Evolutionary conservation across 352 stramenopile species (phyloP).

Genomic region (Globisporangium spinosum): DNA sequence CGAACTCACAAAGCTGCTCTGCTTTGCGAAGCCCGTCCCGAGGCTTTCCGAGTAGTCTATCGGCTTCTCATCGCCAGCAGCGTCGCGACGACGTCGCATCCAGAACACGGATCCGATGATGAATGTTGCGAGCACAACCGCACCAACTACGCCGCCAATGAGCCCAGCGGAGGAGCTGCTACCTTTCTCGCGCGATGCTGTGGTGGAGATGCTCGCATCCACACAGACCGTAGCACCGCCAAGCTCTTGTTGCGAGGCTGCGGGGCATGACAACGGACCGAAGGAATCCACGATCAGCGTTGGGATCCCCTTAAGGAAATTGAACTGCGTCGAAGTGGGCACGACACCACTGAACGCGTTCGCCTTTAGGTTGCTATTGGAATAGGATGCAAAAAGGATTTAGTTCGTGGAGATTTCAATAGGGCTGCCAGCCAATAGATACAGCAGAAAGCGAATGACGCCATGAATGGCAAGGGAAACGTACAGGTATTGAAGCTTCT

Average conservation of each 20-base stretch:
- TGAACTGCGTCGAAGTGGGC: slow-evolving; percentile 6
- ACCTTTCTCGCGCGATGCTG: not conserved
- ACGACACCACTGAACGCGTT: slow-evolving; percentile 14
- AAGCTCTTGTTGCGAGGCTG: slow-evolving; percentile 6
- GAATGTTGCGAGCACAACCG: not conserved
- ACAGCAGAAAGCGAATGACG: not conserved
- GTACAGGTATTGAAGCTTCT: slow-evolving; percentile 17
- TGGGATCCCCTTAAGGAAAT: slow-evolving; percentile 10
- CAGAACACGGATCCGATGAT: slow-evolving; percentile 11
- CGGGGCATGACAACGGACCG: slow-evolving; percentile 1
- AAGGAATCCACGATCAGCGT: slow-evolving; percentile 15
- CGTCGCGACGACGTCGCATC: slow-evolving; percentile 2
- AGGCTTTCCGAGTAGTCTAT: slow-evolving; percentile 5
- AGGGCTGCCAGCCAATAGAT: not conserved
- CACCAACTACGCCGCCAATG: slow-evolving; percentile 7
- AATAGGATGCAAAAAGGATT: not conserved
- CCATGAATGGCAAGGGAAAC: not conserved
- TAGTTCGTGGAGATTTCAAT: not conserved
- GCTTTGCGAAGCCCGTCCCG: not conserved
- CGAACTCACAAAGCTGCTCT: slow-evolving; percentile 1
- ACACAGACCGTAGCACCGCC: slow-evolving; percentile 6
- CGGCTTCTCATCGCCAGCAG: not conserved
- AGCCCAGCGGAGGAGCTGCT: not conserved
- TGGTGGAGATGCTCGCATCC: not conserved
- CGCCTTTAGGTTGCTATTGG: slow-evolving; percentile 10